Base-by-base conservation (phyloP, 2,329 filamentous ascomycete species). In the Talaromyces atroroseus region DNA sequence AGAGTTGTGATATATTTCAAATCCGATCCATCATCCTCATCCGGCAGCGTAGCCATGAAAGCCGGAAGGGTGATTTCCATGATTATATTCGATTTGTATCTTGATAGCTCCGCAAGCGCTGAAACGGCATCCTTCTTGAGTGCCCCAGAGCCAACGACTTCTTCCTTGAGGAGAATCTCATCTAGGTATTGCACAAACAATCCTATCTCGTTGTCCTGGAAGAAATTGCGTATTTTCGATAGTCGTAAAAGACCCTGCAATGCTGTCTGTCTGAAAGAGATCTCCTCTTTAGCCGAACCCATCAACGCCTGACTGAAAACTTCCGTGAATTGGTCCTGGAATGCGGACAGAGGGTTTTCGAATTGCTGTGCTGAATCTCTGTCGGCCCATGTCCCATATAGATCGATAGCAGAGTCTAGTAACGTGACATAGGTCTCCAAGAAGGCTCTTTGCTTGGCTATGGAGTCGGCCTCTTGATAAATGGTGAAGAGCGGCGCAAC, bases 41-140 rank as follows among this genome's bases (percentile, higher is more conserved):
- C 84, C 1, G 85, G 85, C 3, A 88, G 70, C 40, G 81, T 80
- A 3, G 84, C 83, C 68, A 87, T 78, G 65, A 88, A 86, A 5
- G 82, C 81, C 24, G 85, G 85, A 63, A 88, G 83, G 0, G 84
- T 83, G 56, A 84, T 83, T 48, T 85, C 80, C 63, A 85, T 80
- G 26, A 88, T 82, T 11, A 85, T 70, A 48, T 80, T 77, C 18
- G 84, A 82, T 62, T 84, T 85, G 58, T 83, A 77, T 58, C 80
- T 80, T 6, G 85, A 85, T 44, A 87, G 78, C 34, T 84, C 79
- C 3, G 82, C 77, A 46, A 88, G 74, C 23, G 80, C 78, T 34
- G 75, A 71, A 58, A 87, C 81, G 5, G 84, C 82, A 59, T 81
- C 78, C 58, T 79, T 76, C 60, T 82, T 82, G 34, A 86, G 71